Evolutionary conservation across 768 basidiomycete genomes (phyloP), one percentile per base, ranked within the genome.

Genomic region (Hemileccinum rubropunctum): DNA sequence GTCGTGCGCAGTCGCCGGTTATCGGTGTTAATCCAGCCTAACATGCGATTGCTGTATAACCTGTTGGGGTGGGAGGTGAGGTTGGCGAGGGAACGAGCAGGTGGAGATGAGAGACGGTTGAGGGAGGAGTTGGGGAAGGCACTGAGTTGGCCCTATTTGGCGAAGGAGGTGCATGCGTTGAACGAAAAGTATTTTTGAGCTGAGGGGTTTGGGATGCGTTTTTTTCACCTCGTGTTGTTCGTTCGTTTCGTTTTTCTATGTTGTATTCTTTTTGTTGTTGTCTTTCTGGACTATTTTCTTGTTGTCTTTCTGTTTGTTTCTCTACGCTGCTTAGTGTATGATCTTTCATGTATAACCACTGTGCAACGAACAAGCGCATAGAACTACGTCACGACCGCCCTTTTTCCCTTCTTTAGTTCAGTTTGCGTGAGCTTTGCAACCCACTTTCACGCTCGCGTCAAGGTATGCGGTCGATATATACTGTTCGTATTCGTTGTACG

Each of bases 31-130:
- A 93, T 92, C 54, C 92, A 98, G 72, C 95, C 95, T 17, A 98
- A 97, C 58, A 88, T 98, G 82, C 81, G 92, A n/a, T 72, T 98
- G 65, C 70, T 98, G 69, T 97, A 95, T 69, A 95, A 98, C 64
- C 76, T 98, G 21, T 84, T 91, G 62, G 94, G 90, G 10, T 98
- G 92, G 92, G 95, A 98, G 69, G 84, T 91, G 58, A 83, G 85
- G 66, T 78, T 97, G n/a, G 91, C 91, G n/a, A 78, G 78, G 58
- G 83, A 84, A 63, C 78, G 85, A 21, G 84, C 82, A 0, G 76
- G 73, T 4, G 76, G 70, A 20, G 76, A 82, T 55, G 76, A 76
- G 53, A 62, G 65, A 39, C 73, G 67, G 57, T 63, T 86, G 55
- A 76, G 73, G 58, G 74, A 69, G 57, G 88, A 84, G 65, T 71